Conservation (phyloP, 352 stramenopile genomes). For the Globisporangium ultimum region DNA sequence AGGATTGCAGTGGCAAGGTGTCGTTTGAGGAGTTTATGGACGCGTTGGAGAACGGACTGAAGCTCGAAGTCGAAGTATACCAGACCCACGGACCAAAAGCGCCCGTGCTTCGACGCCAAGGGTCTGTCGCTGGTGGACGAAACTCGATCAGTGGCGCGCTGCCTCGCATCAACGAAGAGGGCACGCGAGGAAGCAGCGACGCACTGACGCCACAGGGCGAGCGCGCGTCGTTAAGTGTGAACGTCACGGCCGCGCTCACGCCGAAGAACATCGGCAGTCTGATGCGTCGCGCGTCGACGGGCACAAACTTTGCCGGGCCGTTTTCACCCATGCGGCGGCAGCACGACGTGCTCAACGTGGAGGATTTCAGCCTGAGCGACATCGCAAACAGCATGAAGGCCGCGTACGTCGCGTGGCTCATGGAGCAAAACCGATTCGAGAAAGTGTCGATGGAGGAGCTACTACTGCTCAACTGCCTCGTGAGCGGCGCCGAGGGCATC, state of each 20-base stretch:
- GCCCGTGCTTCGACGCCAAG: conserved; percentile 16
- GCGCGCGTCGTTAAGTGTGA: neutral
- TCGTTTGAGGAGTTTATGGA: conserved; percentile 84
- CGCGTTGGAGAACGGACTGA: conserved; percentile 67
- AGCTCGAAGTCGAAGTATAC: conserved; percentile 78
- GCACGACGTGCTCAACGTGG: conserved; percentile 79
- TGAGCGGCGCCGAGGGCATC: conserved; percentile 80
- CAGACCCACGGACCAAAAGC: conserved; percentile 36
- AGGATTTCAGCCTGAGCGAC: conserved; percentile 71
- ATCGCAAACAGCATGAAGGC: conserved; percentile 71
- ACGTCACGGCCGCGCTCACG: conserved; percentile 12
- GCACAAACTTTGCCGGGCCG: conserved; percentile 9
- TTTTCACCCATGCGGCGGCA: conserved; percentile 67
- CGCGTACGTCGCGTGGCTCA: conserved; percentile 76
- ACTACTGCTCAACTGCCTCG: conserved; percentile 75
- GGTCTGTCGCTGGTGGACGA: conserved; percentile 4
- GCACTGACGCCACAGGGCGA: conserved; percentile 17
- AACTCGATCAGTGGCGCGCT: conserved; percentile 19
- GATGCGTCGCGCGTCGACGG: conserved; percentile 24
- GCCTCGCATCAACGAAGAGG: conserved; percentile 38
- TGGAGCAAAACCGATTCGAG: conserved; percentile 72
- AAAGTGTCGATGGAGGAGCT: conserved; percentile 80
- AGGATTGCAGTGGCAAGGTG: conserved; percentile 64
- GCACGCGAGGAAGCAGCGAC: conserved; percentile 12
- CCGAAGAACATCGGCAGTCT: conserved; percentile 30